These are phyloP conservation scores for Prinsepia uniflora DNA, from an alignment of 306 rosid species.

Conservation along the genomic window DNA sequence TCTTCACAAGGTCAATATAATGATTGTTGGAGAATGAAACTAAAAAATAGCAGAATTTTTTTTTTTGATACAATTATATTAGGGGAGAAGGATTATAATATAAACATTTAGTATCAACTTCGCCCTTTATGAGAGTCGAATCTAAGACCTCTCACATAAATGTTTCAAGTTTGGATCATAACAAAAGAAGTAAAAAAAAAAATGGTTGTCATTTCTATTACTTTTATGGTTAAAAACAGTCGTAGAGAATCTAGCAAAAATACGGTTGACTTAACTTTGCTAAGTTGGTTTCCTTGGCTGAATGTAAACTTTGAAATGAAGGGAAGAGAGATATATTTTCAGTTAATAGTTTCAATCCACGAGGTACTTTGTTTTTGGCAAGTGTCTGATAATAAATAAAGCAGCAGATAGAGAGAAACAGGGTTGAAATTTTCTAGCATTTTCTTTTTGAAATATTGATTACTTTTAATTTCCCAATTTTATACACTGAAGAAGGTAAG, in stretches of 20 bases:
- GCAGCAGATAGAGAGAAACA: background rate
- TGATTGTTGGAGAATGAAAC: too few relatives aligned
- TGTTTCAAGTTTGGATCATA: too few relatives aligned
- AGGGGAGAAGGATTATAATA: too few relatives aligned
- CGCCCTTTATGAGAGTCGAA: too few relatives aligned
- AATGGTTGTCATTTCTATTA: too few relatives aligned
- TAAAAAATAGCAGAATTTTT: too few relatives aligned
- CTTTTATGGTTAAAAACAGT: too few relatives aligned
- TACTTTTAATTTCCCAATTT: background rate
- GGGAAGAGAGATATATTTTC: background rate
- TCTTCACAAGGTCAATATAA: too few relatives aligned
- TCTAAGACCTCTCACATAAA: too few relatives aligned
- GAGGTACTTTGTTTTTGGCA: background rate
- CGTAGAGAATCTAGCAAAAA: background rate
- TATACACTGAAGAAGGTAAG: conserved; percentile 1
- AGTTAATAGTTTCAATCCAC: background rate
- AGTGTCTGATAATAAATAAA: background rate
- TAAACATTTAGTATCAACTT: too few relatives aligned
- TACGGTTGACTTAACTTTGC: background rate
- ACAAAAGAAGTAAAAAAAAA: too few relatives aligned
- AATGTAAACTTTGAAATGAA: background rate
- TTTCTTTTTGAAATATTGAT: background rate
- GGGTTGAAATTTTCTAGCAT: background rate
- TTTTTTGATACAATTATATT: too few relatives aligned
- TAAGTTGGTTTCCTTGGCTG: background rate